These are phyloP conservation scores for Aspergillus calidoustus DNA, from an alignment of 2,329 filamentous ascomycete genomes.

Conservation along the genomic window DNA sequence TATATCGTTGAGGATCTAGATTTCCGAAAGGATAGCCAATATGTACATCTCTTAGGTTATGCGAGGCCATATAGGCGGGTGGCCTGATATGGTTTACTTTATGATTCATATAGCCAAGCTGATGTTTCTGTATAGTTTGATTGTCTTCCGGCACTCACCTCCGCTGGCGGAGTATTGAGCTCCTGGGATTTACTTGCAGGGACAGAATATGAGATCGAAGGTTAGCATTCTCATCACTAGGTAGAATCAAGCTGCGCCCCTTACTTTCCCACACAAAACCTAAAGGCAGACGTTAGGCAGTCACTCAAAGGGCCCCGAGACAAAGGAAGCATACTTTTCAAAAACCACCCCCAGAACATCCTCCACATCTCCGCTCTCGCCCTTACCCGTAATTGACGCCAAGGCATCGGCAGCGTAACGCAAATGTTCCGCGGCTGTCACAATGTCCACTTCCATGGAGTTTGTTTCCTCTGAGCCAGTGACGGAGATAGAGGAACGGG, in stretches of 20 bases:
- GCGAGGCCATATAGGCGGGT: neutral
- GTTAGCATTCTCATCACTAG: too few species aligned
- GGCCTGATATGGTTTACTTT: neutral
- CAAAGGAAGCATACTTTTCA: slow-evolving; percentile 73
- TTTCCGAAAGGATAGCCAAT: too few species aligned
- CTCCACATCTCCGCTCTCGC: slow-evolving; percentile 86
- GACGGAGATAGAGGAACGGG: slow-evolving; percentile 17
- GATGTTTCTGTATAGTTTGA: too few species aligned
- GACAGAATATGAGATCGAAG: neutral
- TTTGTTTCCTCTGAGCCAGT: slow-evolving; percentile 19
- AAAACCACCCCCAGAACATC: slow-evolving; percentile 96
- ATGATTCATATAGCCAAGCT: neutral
- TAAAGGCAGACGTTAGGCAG: slow-evolving; percentile 29
- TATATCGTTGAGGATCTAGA: too few species aligned
- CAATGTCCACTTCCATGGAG: slow-evolving; percentile 68
- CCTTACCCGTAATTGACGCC: slow-evolving; percentile 85
- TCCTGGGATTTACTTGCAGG: neutral
- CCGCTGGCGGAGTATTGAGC: neutral
- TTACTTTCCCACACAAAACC: slow-evolving; percentile 56
- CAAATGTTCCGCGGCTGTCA: slow-evolving; percentile 86
- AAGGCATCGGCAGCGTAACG: slow-evolving; percentile 78
- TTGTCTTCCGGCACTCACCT: neutral
- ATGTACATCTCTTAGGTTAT: too few species aligned
- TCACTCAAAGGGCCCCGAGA: neutral
- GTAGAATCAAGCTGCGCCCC: too few species aligned